phyloP scores from a whole-genome alignment of 2,329 filamentous ascomycete genomes.

The Metarhizium guizhouense region DNA sequence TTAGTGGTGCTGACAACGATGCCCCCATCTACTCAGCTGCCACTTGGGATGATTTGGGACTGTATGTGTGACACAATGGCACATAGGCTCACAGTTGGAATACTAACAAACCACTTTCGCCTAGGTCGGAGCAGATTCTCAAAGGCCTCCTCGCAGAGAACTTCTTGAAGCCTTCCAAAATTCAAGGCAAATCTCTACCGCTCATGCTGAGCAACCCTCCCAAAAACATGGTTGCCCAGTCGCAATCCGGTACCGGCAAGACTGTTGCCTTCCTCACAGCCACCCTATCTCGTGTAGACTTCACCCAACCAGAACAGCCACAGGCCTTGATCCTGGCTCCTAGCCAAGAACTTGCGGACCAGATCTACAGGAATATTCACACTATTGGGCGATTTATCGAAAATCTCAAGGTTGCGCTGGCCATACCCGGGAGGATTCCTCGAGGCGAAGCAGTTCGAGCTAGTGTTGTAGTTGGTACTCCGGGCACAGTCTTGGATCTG shows the following conservation, averaged over 20 bases:
- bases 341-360: constrained; percentile 86
- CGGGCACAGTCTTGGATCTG: constrained; percentile 84
- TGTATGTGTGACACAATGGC: constrained; percentile 1
- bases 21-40: constrained; percentile 6
- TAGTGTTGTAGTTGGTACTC: constrained; percentile 84
- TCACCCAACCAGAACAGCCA: constrained; percentile 56
- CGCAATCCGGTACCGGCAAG: constrained; percentile 98
- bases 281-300: constrained; percentile 78
- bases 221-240: constrained; percentile 92
- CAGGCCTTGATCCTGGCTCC: constrained; percentile 88
- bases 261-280: constrained; percentile 94
- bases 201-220: constrained; percentile 82
- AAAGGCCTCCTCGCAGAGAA: constrained; percentile 72
- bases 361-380: constrained; percentile 79
- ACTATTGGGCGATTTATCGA: constrained; percentile 79
- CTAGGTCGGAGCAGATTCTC: constrained; percentile 48
- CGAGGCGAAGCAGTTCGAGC: constrained; percentile 61
- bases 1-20: constrained; percentile 4
- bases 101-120: neutral
- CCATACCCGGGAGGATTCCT: constrained; percentile 68
- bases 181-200: constrained; percentile 89
- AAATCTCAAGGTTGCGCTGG: constrained; percentile 66
- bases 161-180: constrained; percentile 94
- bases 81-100: neutral
- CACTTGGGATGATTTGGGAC: constrained; percentile 7